Base-by-base conservation (phyloP, 768 basidiomycete species). In the Russula sp. region DNA sequence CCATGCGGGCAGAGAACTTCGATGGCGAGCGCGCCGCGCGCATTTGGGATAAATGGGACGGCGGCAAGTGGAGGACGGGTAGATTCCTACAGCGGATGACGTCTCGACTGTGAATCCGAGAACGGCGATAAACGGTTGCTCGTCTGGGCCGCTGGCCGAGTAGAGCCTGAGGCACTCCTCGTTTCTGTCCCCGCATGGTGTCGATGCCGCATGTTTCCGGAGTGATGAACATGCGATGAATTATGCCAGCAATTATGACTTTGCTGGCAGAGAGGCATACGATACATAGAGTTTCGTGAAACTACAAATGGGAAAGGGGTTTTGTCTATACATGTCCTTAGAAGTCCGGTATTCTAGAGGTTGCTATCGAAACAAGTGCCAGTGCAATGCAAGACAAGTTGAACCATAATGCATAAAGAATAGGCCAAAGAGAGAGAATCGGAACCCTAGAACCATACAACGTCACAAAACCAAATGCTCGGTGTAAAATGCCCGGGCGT, bases 401-500 rank as follows among this genome's bases (percentile, higher is more conserved):
- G 20, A 38, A 34, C 20, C 18, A 32, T 20, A 20, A 35, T 13
- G 39, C 34, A 8, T 5, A 42, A 8, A 14, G 11, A 39, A 45
- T n/a, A 29, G 25, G 38, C 25, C 10, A 29, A 29, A 8, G n/a
- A 20, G n/a, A 10, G 10, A 18, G 10, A 13, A 7, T 9, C 7
- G n/a, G 34, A 50, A 20, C 35, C 5, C 18, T 9, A 50, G 9
- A 18, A 5, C 29, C 16, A n/a, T 32, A 11, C 49, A 50, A 7
- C 34, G n/a, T 68, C 66, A 77, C 46, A 69, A 56, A 69, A 70
- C 48, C 39, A 61, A 66, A 56, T 73, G 75, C 54, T 67, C 68
- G 22, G 67, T 65, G 64, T 75, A 78, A 66, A 75, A 78, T 56
- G 66, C 63, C 56, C 61, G 71, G 41, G 74, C 74, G 0, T 59